These are phyloP conservation scores for Naganishia liquefaciens DNA, from an alignment of 1,284 basidiomycete genomes.

Conservation along the genomic window DNA sequence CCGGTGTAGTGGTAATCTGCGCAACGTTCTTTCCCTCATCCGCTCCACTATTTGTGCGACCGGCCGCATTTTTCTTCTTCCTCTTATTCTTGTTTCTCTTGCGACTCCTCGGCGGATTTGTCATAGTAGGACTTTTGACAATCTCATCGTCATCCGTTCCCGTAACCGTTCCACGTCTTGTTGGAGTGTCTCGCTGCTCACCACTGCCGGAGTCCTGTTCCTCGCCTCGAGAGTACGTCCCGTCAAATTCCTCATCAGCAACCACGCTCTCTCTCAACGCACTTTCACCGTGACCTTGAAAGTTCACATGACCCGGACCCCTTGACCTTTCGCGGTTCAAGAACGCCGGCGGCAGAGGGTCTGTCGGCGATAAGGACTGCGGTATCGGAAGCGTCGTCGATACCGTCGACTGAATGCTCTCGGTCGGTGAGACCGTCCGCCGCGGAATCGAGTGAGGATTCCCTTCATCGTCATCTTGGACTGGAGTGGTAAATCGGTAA, in stretches of 20 bases:
- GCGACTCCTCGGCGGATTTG: slow-evolving; percentile 1
- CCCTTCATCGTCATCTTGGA: slow-evolving; percentile 6
- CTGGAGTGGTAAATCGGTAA: slow-evolving; percentile 6
- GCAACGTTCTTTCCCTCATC: not conserved
- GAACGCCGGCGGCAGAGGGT: slow-evolving; percentile 20
- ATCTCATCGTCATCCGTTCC: slow-evolving; percentile 25
- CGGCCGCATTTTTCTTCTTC: slow-evolving; percentile 17
- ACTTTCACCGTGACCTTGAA: not conserved
- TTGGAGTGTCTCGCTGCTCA: not conserved
- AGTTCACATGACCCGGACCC: not conserved
- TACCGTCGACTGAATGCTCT: slow-evolving; percentile 3
- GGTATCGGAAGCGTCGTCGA: slow-evolving; percentile 12
- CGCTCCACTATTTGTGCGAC: not conserved
- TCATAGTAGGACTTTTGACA: slow-evolving; percentile 20
- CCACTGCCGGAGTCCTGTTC: not conserved
- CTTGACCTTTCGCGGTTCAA: not conserved
- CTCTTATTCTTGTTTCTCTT: slow-evolving; percentile 17
- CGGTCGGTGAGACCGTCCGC: slow-evolving; percentile 2
- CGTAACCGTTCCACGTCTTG: slow-evolving; percentile 1
- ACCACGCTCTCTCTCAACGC: slow-evolving; percentile 20
- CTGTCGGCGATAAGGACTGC: slow-evolving; percentile 14
- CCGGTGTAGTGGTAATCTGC: not conserved
- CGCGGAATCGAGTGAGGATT: slow-evolving; percentile 18
- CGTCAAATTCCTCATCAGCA: slow-evolving; percentile 17
- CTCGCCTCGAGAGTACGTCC: not conserved